Base-by-base conservation (phyloP, 2,329 filamentous ascomycete species). In the Leptographium procerum region DNA sequence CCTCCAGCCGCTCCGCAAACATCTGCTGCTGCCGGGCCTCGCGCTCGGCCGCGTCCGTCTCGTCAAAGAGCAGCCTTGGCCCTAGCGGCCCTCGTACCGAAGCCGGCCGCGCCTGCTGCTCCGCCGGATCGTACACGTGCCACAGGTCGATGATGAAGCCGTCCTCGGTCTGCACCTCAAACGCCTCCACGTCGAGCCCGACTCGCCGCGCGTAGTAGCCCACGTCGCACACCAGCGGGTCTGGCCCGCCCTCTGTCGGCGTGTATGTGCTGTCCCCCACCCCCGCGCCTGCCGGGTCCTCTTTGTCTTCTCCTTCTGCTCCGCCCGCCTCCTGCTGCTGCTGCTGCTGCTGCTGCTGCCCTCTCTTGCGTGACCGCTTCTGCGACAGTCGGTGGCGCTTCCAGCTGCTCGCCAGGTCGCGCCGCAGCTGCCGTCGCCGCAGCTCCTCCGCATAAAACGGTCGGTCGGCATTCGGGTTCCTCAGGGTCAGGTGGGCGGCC, bases 151-250 rank as follows among this genome's bases (percentile, higher is more conserved):
- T 87, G 52, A 96, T 83, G 68, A 96, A 96, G 1, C 91, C 91
- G 66, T 97, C 92, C 69, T 96, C 91, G 0, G 92, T 96, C 70
- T 95, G 87, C 0, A 96, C 91, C 55, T 88, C 78, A 66, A 90
- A 89, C 11, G 81, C 81, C 67, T 96, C 91, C 28, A 90, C 82
- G 61, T 96, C 90, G 1, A 97, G 78, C 0, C 92, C 92, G 16
- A 96, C 90, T 14, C 91, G 79, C 24, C 89, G 80, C 1, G 92
- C 91, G 68, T 97, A 96, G 68, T 96, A 94, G 3, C 80, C 80
- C 24, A 91, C 82, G 65, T 96, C 88, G 66, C 88, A 89, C 9
- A 88, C 72, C 9, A 96, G 74, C 3, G 82, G 85, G 69, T 96
- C 92, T 8, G 80, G 82, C 0, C 91, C 91, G 19, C 90, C 90